Conservation (phyloP, 1,284 basidiomycete genomes). For the Cystobasidiaceae sp. region DNA sequence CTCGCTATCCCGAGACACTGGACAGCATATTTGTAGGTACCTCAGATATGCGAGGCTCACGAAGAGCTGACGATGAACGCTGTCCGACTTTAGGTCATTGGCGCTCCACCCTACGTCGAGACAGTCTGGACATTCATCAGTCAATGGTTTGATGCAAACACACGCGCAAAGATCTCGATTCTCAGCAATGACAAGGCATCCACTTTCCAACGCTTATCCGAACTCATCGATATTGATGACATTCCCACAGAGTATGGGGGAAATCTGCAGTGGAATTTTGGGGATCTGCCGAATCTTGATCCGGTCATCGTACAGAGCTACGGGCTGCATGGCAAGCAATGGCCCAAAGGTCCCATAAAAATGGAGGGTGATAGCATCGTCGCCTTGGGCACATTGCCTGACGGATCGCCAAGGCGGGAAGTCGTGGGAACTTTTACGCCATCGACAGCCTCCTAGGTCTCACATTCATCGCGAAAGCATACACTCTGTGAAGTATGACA, state of each 20-base stretch:
- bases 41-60: no score
- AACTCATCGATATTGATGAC: constrained; percentile 55
- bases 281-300: constrained; percentile 33
- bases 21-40: constrained; percentile 33
- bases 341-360: constrained; percentile 33
- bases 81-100: constrained; percentile 54
- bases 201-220: constrained; percentile 33
- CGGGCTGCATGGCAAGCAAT: constrained; percentile 22
- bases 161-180: constrained; percentile 35
- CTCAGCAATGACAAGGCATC: constrained; percentile 29
- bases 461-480: no score
- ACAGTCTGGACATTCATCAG: constrained; percentile 50
- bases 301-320: constrained; percentile 5
- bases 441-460: background rate
- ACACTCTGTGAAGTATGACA: no score
- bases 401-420: constrained; percentile 11
- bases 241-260: constrained; percentile 61
- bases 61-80: background rate
- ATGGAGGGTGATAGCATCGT: constrained; percentile 15
- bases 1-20: constrained; percentile 64
- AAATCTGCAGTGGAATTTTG: constrained; percentile 36
- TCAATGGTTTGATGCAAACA: constrained; percentile 25
- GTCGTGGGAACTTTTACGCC: constrained; percentile 5
- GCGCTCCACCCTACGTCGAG: constrained; percentile 68
- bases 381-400: constrained; percentile 5